Evolutionary conservation across 768 basidiomycete species (phyloP), one percentile per base, ranked within the genome.

Genomic region (Paxillus rubicundulus): DNA sequence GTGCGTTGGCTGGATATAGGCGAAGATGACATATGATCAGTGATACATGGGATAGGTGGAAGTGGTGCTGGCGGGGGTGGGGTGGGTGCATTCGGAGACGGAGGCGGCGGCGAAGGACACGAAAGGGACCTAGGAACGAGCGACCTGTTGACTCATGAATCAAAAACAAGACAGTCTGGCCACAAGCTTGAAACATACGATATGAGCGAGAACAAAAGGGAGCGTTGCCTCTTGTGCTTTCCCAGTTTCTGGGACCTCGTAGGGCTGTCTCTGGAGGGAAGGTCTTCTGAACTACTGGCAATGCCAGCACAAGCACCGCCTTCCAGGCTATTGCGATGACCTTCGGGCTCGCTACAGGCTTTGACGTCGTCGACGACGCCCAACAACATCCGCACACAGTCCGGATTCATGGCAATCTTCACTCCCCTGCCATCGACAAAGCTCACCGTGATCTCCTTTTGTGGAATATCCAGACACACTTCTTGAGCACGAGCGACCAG

Each of bases 221-320:
- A 89, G 40, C 82, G 77, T 59, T 86, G 82, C 58, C 82, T 86
- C 70, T 85, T 87, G 58, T 88, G 85, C 56, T 78, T 80, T 38
- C 71, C 61, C 3, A 58, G 58, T 60, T 74, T 79, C 39, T 60
- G 60, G 37, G 72, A 47, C 46, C 62, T 59, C 9, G 67, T 59
- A 34, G 70, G 59, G 30, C 54, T 39, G 30, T 55, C 39, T 46
- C 18, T 43, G 21, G 54, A 44, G 1, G 56, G 56, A 6, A 49
- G 16, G 34, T 61, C 54, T 21, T 66, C 69, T 28, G 56, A 28
- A 30, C 66, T 61, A 9, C 54, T 39, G 4, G 42, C 36, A 6
- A 28, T 48, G 43, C 63, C 61, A 60, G 48, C 32, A 58, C 52
- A 56, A 49, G 52, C 58, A 54, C 62, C 63, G 59, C 55, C 49